Conservation (phyloP, 352 stramenopile genomes). For the Phytophthora sojae region DNA sequence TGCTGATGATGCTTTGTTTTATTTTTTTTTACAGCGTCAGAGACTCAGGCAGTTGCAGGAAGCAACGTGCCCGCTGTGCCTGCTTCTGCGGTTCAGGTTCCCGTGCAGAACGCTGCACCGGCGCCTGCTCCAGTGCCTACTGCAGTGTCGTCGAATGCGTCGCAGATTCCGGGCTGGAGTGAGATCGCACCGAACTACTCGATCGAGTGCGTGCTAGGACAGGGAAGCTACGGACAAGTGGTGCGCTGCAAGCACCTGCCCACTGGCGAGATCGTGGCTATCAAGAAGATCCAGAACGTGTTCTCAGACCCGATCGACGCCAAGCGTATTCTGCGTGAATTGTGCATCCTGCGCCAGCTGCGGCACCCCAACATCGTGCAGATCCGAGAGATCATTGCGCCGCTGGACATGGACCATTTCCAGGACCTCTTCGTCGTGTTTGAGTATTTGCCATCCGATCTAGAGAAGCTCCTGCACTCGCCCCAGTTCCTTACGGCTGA, state of each 20-base stretch:
- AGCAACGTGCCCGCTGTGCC: slow-evolving; percentile 20
- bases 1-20: slow-evolving; percentile 4
- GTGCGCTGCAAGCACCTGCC: slow-evolving; percentile 89
- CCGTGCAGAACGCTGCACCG: slow-evolving; percentile 22
- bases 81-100: background rate
- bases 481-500: slow-evolving; percentile 87
- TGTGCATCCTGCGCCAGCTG: slow-evolving; percentile 86
- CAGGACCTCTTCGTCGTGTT: slow-evolving; percentile 90
- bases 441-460: slow-evolving; percentile 84
- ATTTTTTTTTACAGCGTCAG: slow-evolving; percentile 33
- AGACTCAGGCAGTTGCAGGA: slow-evolving; percentile 15
- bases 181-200: slow-evolving; percentile 86
- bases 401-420: slow-evolving; percentile 73
- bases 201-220: slow-evolving; percentile 86
- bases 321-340: slow-evolving; percentile 86
- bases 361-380: slow-evolving; percentile 90
- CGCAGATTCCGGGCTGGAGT: slow-evolving; percentile 82
- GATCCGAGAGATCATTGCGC: slow-evolving; percentile 88
- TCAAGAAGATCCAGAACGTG: slow-evolving; percentile 92
- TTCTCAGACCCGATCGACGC: slow-evolving; percentile 90
- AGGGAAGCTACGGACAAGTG: slow-evolving; percentile 89
- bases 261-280: slow-evolving; percentile 88
- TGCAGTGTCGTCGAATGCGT: slow-evolving; percentile 60
- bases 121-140: slow-evolving; percentile 19
- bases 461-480: slow-evolving; percentile 88